These are phyloP conservation scores for Pythium inflatum DNA, from an alignment of 352 stramenopile genomes.

Conservation along the genomic window DNA sequence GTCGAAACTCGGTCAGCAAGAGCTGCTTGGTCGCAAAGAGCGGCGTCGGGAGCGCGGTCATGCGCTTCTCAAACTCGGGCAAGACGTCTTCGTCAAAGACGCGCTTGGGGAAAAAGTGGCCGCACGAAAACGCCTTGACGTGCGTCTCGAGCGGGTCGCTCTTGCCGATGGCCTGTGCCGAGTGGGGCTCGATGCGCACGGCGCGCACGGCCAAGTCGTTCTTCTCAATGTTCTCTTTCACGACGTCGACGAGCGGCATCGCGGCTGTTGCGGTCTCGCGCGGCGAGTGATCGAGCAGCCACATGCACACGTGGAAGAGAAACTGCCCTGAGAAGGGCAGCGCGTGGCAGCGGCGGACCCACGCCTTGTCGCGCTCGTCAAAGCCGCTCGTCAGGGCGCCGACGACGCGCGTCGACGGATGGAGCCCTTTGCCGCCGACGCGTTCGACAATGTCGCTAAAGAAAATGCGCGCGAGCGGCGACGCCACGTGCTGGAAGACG, in stretches of 20 bases:
- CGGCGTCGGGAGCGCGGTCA: constrained; percentile 62
- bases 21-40: constrained; percentile 70
- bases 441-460: constrained; percentile 69
- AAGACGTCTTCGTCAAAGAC: constrained; percentile 87
- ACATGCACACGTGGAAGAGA: constrained; percentile 74
- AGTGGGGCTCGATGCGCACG: constrained; percentile 67
- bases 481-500: constrained; percentile 64
- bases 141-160: constrained; percentile 87
- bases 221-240: constrained; percentile 78
- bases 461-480: constrained; percentile 73
- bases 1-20: constrained; percentile 69
- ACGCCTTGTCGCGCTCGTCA: constrained; percentile 78
- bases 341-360: constrained; percentile 72
- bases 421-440: constrained; percentile 39
- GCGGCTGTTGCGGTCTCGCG: neutral
- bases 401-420: neutral
- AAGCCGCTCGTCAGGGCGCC: constrained; percentile 36
- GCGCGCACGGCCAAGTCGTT: constrained; percentile 62
- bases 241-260: constrained; percentile 49
- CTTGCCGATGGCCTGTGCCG: constrained; percentile 69
- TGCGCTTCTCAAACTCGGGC: constrained; percentile 80
- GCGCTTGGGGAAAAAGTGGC: constrained; percentile 83
- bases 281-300: constrained; percentile 47
- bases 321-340: constrained; percentile 82
- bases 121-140: constrained; percentile 84